These are phyloP conservation scores for Russula sp. DNA, from an alignment of 768 basidiomycete species.

Conservation along the genomic window DNA sequence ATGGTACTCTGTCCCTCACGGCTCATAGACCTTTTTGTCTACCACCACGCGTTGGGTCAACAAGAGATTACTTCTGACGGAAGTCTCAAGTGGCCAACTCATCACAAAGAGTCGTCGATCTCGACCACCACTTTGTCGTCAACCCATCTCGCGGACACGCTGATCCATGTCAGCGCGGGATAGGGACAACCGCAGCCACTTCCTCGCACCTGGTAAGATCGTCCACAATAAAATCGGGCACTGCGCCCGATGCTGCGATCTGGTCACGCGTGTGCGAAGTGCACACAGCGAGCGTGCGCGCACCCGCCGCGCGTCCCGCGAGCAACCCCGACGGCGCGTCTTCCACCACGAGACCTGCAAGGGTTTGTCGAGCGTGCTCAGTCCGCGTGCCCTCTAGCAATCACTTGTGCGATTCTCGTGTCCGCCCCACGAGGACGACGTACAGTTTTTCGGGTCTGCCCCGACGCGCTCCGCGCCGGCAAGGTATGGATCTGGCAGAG, in stretches of 20 bases:
- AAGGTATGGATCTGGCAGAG: constrained; percentile 84
- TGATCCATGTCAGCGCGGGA: constrained; percentile 24
- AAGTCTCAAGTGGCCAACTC: not conserved
- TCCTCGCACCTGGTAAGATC: constrained; percentile 58
- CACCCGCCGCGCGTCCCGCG: constrained; percentile 70
- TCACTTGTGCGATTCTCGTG: not conserved
- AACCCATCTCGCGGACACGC: constrained; percentile 42
- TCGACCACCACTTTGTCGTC: constrained; percentile 44
- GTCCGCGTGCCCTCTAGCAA: not conserved
- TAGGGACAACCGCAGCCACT: not conserved
- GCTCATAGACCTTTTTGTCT: not conserved
- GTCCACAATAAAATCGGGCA: constrained; percentile 60
- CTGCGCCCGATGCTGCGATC: constrained; percentile 46
- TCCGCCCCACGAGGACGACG: constrained; percentile 28
- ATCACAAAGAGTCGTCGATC: constrained; percentile 33
- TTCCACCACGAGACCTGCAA: constrained; percentile 75
- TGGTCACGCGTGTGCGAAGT: constrained; percentile 63
- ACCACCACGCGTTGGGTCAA: not conserved
- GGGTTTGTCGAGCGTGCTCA: not conserved
- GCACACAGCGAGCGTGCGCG: constrained; percentile 73
- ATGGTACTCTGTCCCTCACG: not conserved
- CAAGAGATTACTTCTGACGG: not conserved
- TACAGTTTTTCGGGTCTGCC: constrained; percentile 54
- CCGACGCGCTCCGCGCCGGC: constrained; percentile 60
- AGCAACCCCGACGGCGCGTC: constrained; percentile 82